Evolutionary conservation across 345 rosid species (phyloP).

Genomic region (Murraya koenigii): DNA sequence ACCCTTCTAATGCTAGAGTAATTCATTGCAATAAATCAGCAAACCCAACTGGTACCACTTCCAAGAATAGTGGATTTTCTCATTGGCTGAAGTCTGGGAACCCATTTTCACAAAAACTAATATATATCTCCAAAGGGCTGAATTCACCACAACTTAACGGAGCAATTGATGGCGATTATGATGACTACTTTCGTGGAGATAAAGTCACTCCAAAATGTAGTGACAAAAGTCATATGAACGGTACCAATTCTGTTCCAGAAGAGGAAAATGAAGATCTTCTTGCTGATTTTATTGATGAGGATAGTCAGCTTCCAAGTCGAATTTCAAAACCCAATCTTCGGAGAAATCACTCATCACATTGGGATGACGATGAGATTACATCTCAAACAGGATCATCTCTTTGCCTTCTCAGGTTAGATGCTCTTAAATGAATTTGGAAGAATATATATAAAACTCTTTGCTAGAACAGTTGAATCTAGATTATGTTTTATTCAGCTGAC

Average conservation of each 20-base stretch:
- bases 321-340: constrained; percentile 50
- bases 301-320: constrained; percentile 97
- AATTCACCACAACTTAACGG: constrained; percentile 45
- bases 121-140: constrained; percentile 36
- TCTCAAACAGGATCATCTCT: constrained; percentile 96
- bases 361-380: constrained; percentile 61
- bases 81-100: constrained; percentile 79
- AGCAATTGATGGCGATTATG: constrained; percentile 47
- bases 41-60: constrained; percentile 33
- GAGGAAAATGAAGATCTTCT: constrained; percentile 98
- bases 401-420: constrained; percentile 80
- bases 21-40: constrained; percentile 46
- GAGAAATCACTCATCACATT: constrained; percentile 39
- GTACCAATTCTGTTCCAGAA: constrained; percentile 56
- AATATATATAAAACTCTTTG: background rate
- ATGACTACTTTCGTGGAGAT: constrained; percentile 38
- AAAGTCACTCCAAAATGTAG: constrained; percentile 31
- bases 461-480: background rate
- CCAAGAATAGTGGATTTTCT: constrained; percentile 69
- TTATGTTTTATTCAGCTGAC: constrained; percentile 17
- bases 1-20: constrained; percentile 42
- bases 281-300: constrained; percentile 97
- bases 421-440: background rate
- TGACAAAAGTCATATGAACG: constrained; percentile 43
- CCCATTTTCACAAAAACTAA: constrained; percentile 69